Conservation (phyloP, 1,284 basidiomycete species). For the Calocybe gambosa region DNA sequence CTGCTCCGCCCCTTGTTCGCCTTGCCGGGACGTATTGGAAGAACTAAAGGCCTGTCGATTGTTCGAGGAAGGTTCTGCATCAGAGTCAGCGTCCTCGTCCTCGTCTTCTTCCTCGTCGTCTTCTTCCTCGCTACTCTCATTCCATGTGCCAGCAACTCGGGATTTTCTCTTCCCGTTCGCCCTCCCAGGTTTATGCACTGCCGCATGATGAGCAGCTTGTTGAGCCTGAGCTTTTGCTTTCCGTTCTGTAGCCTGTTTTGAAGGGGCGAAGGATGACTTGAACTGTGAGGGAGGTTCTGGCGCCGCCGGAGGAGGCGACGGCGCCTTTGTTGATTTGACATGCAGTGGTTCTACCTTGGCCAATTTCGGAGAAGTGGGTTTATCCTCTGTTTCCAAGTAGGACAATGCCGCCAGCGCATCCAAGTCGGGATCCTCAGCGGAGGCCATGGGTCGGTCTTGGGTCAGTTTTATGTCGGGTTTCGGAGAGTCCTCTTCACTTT, state of each 20-base stretch:
- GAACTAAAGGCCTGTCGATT: conserved; percentile 23
- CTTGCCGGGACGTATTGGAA: conserved; percentile 21
- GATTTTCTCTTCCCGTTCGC: conserved; percentile 53
- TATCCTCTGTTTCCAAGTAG: conserved; percentile 56
- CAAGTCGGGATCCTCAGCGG: conserved; percentile 44
- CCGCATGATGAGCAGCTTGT: conserved; percentile 71
- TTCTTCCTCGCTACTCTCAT: conserved; percentile 73
- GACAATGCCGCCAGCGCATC: conserved; percentile 74
- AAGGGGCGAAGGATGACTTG: conserved; percentile 80
- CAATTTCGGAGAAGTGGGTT: conserved; percentile 16
- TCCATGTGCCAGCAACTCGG: conserved; percentile 52
- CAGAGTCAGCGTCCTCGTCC: conserved; percentile 70
- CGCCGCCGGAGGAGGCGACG: conserved; percentile 23
- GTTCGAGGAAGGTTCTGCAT: conserved; percentile 39
- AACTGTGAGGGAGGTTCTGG: conserved; percentile 34
- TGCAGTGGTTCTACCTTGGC: conserved; percentile 25
- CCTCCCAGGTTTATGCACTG: conserved; percentile 66
- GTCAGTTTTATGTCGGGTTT: conserved; percentile 7
- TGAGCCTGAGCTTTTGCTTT: conserved; percentile 79
- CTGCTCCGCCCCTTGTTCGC: conserved; percentile 15
- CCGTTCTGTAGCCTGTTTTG: conserved; percentile 73
- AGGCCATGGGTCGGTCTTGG: conserved; percentile 14
- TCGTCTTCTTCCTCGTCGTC: conserved; percentile 78
- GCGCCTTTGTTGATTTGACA: conserved; percentile 18
- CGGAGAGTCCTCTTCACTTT: conserved; percentile 21